Evolutionary conservation across 352 stramenopile species (phyloP).

Genomic region (Sclerospora graminicola): DNA sequence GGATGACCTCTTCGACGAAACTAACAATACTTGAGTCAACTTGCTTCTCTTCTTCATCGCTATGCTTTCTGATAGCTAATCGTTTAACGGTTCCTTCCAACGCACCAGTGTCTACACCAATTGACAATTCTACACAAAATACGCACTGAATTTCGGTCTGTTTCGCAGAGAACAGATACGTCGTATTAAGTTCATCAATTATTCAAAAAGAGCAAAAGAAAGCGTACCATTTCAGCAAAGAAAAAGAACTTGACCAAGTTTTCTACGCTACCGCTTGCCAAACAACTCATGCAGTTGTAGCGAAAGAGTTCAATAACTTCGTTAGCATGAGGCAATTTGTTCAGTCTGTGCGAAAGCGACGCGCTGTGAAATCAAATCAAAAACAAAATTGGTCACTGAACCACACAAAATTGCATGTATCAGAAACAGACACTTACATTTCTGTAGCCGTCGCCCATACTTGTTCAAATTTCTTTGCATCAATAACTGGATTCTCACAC

Average conservation of each 20-base stretch:
- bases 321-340: constrained; percentile 58
- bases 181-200: neutral
- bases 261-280: constrained; percentile 65
- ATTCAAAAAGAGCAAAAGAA: neutral
- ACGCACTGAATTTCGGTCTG: constrained; percentile 67
- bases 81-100: constrained; percentile 65
- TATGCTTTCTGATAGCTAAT: constrained; percentile 45
- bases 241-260: constrained; percentile 85
- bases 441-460: constrained; percentile 53
- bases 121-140: constrained; percentile 75
- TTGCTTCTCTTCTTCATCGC: constrained; percentile 59
- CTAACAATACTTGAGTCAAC: constrained; percentile 79
- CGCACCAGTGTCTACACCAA: constrained; percentile 39
- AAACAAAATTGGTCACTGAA: constrained; percentile 1
- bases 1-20: constrained; percentile 72
- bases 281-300: constrained; percentile 58
- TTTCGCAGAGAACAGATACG: neutral
- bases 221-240: constrained; percentile 69
- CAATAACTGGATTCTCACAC: constrained; percentile 42
- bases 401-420: neutral
- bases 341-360: constrained; percentile 33
- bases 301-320: constrained; percentile 68
- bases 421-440: constrained; percentile 56
- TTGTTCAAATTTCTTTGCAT: constrained; percentile 71
- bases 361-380: constrained; percentile 25